Evolutionary conservation across 257 asterid genomes (phyloP).

Genomic region (Solanum paucissectum): DNA sequence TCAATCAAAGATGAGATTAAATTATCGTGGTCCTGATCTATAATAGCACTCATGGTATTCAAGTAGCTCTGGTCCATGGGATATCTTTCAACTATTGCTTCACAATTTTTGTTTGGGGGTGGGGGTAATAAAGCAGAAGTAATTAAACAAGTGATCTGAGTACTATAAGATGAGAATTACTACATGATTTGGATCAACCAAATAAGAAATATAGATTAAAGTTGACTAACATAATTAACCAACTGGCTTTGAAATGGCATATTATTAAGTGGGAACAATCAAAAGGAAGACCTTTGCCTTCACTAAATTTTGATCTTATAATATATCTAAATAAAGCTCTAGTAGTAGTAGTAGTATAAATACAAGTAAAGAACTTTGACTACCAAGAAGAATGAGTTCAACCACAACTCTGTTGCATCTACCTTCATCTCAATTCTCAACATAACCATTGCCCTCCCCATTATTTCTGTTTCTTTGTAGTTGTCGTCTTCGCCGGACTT

Average conservation of each 20-base stretch:
- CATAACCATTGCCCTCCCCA: neutral
- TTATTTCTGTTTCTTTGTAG: neutral
- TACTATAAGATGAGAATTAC: neutral
- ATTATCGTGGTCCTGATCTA: neutral
- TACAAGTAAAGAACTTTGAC: neutral
- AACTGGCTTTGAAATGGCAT: neutral
- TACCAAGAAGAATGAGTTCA: neutral
- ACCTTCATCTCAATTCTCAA: neutral
- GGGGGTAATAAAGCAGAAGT: neutral
- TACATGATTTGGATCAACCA: neutral
- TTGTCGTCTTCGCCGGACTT: neutral
- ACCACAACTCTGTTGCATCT: neutral
- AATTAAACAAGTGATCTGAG: neutral
- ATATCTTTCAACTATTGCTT: too few species aligned
- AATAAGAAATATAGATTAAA: neutral
- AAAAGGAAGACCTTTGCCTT: conserved; percentile 5
- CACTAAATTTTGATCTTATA: neutral
- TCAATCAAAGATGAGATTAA: neutral
- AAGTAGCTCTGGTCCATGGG: neutral
- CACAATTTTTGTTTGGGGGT: neutral
- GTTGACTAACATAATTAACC: neutral
- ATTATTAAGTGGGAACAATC: neutral
- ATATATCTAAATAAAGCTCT: neutral
- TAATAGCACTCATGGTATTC: neutral
- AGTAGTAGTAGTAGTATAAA: neutral